Evolutionary conservation across 768 basidiomycete species (phyloP).

Genomic region (Lentinula aciculospora): DNA sequence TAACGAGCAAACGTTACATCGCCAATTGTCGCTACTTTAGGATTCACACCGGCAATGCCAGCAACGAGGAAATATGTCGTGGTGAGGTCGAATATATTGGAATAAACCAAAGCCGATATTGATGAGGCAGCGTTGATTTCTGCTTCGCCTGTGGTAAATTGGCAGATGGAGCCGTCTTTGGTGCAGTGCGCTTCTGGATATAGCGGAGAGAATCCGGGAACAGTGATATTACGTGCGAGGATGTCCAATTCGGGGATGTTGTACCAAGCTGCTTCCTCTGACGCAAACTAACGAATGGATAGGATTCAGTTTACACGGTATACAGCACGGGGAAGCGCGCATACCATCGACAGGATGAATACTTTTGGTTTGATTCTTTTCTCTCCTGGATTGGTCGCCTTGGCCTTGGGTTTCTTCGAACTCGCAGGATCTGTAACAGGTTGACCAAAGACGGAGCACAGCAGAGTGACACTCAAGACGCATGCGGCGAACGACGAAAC

Average conservation of each 20-base stretch:
- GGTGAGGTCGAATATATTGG: slow-evolving; percentile 24
- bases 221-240: slow-evolving; percentile 23
- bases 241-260: slow-evolving; percentile 19
- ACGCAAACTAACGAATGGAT: background rate
- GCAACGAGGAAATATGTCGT: slow-evolving; percentile 29
- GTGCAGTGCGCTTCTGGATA: slow-evolving; percentile 29
- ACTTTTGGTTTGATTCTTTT: slow-evolving; percentile 5
- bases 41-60: slow-evolving; percentile 30
- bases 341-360: slow-evolving; percentile 6
- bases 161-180: slow-evolving; percentile 22
- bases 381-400: background rate
- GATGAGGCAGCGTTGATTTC: slow-evolving; percentile 34
- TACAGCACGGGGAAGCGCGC: background rate
- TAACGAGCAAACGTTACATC: slow-evolving; percentile 26
- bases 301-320: background rate
- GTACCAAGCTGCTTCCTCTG: slow-evolving; percentile 15
- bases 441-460: background rate
- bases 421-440: background rate
- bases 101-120: slow-evolving; percentile 22
- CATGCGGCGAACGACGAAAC: background rate
- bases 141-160: slow-evolving; percentile 24
- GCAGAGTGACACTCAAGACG: background rate
- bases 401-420: background rate
- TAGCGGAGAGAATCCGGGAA: slow-evolving; percentile 27
- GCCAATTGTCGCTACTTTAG: slow-evolving; percentile 23